Base-by-base conservation (phyloP, 306 rosid genomes). In the Citrullus mucosospermus region DNA sequence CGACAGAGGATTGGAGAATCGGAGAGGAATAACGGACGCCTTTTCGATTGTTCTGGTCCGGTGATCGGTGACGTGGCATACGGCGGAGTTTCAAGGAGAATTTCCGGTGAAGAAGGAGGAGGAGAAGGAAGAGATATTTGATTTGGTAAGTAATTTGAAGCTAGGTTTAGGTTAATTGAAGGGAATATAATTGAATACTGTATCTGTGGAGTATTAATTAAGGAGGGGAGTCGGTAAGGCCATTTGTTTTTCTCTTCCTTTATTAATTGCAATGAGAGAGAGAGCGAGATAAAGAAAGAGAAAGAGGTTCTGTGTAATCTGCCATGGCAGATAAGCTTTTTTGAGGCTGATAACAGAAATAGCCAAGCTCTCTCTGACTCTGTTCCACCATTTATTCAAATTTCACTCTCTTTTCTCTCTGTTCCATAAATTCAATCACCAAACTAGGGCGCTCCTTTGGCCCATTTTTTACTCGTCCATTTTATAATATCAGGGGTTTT, bases 351-450 rank as follows among this genome's bases (percentile, higher is more conserved):
- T 74, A 74, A 74, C 78, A 73, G 61, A 73, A 73, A 73, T 73
- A 17, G 18, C 15, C 58, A n/a, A 28, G 30, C 41, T 46, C 56
- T 25, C 57, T 71, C 59, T 9, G n/a, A 25, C 76, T 69, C 59
- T 50, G 77, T 56, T 50, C 77, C 77, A 72, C 25, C 77, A 72
- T 72, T 72, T 48, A 28, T 48, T 72, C 76, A 44, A 63, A 63
- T 63, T 63, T 62, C 43, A 30, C 55, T 51, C 55, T 51, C 7
- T 10, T 8, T 13, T 69, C 76, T 71, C 77, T 46, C 58, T 51
- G 78, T 73, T 73, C 61, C 78, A 74, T 74, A 16, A 74, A 74
- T 74, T 74, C 78, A 54, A 53, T 54, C 63, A 54, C 78, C 78
- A 74, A 74, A 74, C 78, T 53, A 30, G 78, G 78, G 46, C 78